A percentile compares a stretch with the other conserved stretches of the same genome.
Evolutionary conservation across 176 grass and related monocot species (phyloP).

Genomic region (Saccharum officinarum): DNA sequence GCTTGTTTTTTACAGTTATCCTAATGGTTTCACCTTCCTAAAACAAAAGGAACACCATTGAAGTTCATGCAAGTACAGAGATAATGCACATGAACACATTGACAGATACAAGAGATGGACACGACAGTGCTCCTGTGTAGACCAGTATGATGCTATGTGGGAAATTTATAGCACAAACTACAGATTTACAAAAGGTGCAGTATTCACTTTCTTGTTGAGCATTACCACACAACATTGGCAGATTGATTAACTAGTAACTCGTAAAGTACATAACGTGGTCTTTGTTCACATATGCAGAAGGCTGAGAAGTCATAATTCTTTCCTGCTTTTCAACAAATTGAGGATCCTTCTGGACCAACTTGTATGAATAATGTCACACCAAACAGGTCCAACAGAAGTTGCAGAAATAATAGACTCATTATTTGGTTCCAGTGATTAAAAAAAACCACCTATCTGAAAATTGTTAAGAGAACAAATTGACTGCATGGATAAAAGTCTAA

Average conservation of each 20-base stretch:
- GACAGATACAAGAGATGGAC: not conserved
- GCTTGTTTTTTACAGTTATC: conserved; percentile 98
- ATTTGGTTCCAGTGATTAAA: not conserved
- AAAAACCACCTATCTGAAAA: not conserved
- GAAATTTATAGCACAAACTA: conserved; percentile 6
- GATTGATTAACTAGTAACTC: no score
- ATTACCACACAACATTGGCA: conserved; percentile 5
- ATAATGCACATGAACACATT: not conserved
- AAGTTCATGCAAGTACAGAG: conserved; percentile 35
- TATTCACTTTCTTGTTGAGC: not conserved
- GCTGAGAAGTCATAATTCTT: not conserved
- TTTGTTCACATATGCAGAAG: not conserved
- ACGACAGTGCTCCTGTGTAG: not conserved
- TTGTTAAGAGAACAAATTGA: not conserved
- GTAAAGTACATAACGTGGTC: not conserved
- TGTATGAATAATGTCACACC: not conserved
- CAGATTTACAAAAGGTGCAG: not conserved
- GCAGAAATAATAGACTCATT: not conserved
- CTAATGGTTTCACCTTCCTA: conserved; percentile 99
- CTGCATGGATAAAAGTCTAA: not conserved
- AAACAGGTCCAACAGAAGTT: not conserved
- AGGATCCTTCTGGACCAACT: not conserved
- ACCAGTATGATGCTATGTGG: not conserved
- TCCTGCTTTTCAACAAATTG: not conserved
- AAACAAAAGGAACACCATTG: conserved; percentile 16